Conservation (phyloP, 1,284 basidiomycete genomes). For the Cryptococcus jaspeensis region DNA sequence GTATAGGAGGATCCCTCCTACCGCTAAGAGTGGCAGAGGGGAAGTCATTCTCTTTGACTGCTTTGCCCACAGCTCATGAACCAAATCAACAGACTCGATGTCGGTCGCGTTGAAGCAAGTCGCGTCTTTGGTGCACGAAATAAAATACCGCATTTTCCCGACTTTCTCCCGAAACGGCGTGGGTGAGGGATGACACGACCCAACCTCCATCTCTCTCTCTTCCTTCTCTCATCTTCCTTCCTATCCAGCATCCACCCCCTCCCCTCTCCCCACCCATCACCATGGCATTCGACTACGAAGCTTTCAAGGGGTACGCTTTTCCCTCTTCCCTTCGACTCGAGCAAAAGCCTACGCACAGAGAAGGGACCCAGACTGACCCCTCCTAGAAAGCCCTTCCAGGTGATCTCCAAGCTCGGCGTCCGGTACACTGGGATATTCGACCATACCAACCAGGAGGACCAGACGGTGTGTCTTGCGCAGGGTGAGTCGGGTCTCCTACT, state of each 20-base stretch:
- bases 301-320: conserved; percentile 43
- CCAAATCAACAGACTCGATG: not conserved
- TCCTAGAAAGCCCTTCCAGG: conserved; percentile 46
- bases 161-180: conserved; percentile 12
- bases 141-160: conserved; percentile 1
- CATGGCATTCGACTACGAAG: conserved; percentile 42
- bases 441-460: conserved; percentile 45
- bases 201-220: not conserved
- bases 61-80: no score
- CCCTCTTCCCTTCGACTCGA: not conserved
- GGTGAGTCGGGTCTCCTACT: conserved; percentile 23
- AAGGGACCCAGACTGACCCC: not conserved
- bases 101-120: conserved; percentile 3
- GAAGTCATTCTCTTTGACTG: not conserved
- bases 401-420: conserved; percentile 46
- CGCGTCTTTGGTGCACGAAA: conserved; percentile 2
- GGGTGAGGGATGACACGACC: not conserved
- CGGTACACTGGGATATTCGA: conserved; percentile 49
- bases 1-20: conserved; percentile 13
- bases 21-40: conserved; percentile 5
- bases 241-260: not conserved
- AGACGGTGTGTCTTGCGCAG: conserved; percentile 46
- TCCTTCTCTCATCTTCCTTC: not conserved
- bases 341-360: not conserved
- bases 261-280: conserved; percentile 3